phyloP scores from a whole-genome alignment of 345 rosid genomes.

The Lumnitzera littorea region DNA sequence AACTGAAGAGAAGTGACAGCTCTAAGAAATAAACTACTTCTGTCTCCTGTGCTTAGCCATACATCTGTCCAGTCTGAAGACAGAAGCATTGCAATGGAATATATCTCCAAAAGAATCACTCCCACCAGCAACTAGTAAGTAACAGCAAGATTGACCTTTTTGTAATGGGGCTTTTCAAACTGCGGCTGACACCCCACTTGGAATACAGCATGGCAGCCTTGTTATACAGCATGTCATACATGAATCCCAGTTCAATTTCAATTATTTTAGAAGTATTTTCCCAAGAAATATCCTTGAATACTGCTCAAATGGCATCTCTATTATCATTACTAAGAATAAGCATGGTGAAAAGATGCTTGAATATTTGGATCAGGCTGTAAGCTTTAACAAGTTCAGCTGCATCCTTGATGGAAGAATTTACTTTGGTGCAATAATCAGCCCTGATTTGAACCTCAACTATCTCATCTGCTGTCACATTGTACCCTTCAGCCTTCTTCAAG shows the following conservation, averaged over 20 bases:
- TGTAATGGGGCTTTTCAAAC: background rate
- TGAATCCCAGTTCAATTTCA: constrained; percentile 26
- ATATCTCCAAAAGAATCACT: constrained; percentile 15
- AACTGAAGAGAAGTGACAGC: background rate
- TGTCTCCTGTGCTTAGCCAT: background rate
- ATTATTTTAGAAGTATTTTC: constrained; percentile 24
- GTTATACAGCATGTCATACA: constrained; percentile 19
- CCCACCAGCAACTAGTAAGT: constrained; percentile 11
- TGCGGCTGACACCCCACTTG: background rate
- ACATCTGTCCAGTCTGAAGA: constrained; percentile 15
- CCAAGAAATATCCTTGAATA: background rate
- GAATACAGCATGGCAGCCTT: constrained; percentile 25
- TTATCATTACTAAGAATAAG: constrained; percentile 18
- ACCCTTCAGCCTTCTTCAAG: no score
- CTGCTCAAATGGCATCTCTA: constrained; percentile 12
- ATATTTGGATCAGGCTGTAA: constrained; percentile 18
- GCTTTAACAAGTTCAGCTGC: constrained; percentile 2
- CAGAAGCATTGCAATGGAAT: background rate
- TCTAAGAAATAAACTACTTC: background rate
- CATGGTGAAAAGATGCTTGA: constrained; percentile 33
- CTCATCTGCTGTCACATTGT: background rate
- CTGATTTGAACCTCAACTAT: background rate
- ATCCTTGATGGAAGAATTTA: background rate
- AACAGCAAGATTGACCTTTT: constrained; percentile 5
- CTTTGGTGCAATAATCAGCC: background rate